Conservation (phyloP, 495 filamentous ascomycete species). For the Penicillium arizonense region DNA sequence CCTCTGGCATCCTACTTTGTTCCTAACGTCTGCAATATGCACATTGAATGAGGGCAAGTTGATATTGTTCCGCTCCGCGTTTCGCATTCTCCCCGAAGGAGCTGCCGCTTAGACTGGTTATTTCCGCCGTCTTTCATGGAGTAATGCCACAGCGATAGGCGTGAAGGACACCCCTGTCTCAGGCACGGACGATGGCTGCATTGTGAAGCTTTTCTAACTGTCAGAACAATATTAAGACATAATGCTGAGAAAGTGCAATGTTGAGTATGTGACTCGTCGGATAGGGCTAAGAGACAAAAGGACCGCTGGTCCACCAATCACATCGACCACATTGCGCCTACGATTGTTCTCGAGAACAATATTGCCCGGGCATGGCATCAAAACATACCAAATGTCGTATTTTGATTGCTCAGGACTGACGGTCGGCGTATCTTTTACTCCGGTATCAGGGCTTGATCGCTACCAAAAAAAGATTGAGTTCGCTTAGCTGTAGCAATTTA, state of each 20-base stretch:
- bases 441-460: neutral
- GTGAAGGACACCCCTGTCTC: neutral
- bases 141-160: neutral
- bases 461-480: neutral
- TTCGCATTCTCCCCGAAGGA: neutral
- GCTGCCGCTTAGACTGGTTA: neutral
- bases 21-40: no score
- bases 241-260: neutral
- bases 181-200: neutral
- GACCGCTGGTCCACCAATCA: neutral
- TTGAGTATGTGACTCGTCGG: neutral
- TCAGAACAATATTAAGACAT: conserved; percentile 5
- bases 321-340: neutral
- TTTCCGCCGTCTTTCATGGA: neutral
- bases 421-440: neutral
- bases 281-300: neutral
- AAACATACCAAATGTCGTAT: no score
- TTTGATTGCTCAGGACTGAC: neutral
- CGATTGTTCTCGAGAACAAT: conserved; percentile 7
- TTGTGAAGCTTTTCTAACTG: neutral
- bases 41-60: neutral
- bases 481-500: conserved; percentile 1
- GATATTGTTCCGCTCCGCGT: neutral
- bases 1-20: neutral
- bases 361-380: neutral